phyloP scores from a whole-genome alignment of 805 yeast species.

The Jamesozyma spencerorum region DNA sequence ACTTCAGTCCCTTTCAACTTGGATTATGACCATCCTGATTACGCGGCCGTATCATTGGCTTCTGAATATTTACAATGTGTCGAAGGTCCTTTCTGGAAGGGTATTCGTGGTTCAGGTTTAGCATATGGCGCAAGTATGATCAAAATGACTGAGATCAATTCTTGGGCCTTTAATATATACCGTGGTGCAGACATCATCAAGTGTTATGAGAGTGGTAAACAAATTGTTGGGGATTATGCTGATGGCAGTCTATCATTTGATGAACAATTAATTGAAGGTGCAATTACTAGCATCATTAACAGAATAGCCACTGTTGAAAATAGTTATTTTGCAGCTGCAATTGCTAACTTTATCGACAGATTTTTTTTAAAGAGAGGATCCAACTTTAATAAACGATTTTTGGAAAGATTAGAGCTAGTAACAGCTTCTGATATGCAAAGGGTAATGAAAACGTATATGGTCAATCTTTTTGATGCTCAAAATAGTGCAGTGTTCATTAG shows the following conservation, averaged over 20 bases:
- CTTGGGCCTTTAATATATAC: slow-evolving; percentile 56
- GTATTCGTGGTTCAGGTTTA: slow-evolving; percentile 86
- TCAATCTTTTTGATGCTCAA: slow-evolving; percentile 51
- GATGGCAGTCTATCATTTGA: slow-evolving; percentile 49
- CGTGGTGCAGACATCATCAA: slow-evolving; percentile 76
- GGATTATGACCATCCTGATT: slow-evolving; percentile 45
- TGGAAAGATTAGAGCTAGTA: slow-evolving; percentile 44
- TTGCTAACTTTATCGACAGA: slow-evolving; percentile 54
- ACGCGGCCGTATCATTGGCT: slow-evolving; percentile 61
- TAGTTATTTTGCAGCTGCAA: slow-evolving; percentile 57
- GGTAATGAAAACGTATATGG: slow-evolving; percentile 48
- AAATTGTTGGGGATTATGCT: slow-evolving; percentile 54
- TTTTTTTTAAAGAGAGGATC: slow-evolving; percentile 65
- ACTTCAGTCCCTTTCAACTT: slow-evolving; percentile 45
- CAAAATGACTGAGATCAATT: slow-evolving; percentile 56
- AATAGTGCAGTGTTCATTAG: slow-evolving; percentile 57
- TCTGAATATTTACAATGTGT: slow-evolving; percentile 71
- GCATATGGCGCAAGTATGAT: slow-evolving; percentile 78
- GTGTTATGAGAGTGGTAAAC: slow-evolving; percentile 50
- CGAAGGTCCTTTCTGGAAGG: slow-evolving; percentile 97
- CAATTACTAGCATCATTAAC: slow-evolving; percentile 68
- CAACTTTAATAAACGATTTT: slow-evolving; percentile 44
- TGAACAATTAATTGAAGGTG: slow-evolving; percentile 52
- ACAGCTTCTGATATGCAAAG: slow-evolving; percentile 34
- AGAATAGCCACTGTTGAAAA: slow-evolving; percentile 59